phyloP scores from a whole-genome alignment of 2,329 filamentous ascomycete genomes.

The Ophiostoma populinum region DNA sequence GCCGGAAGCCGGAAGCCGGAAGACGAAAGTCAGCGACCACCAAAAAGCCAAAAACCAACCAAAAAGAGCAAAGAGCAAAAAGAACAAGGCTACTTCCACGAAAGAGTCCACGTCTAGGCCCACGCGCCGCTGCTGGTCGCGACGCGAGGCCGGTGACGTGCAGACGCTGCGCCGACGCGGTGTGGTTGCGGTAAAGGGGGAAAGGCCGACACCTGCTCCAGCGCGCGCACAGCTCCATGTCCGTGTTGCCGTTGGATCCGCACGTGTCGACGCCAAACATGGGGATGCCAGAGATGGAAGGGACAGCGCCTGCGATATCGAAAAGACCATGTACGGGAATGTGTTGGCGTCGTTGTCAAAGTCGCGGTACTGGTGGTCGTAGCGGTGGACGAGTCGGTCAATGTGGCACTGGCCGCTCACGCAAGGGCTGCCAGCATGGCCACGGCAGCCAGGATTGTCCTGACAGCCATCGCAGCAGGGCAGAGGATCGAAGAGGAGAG shows the following conservation, averaged over 20 bases:
- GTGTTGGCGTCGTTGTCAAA: constrained; percentile 43
- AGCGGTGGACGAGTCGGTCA: constrained; percentile 16
- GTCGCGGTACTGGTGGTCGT: constrained; percentile 45
- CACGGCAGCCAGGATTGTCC: not conserved
- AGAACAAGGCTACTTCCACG: constrained; percentile 23
- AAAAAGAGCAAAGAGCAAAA: not conserved
- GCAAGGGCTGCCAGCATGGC: not conserved
- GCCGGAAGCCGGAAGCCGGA: too few relatives aligned
- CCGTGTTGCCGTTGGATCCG: constrained; percentile 52
- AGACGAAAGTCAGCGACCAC: too few relatives aligned
- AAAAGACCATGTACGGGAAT: constrained; percentile 40
- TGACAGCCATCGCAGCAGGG: not conserved
- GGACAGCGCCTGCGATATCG: constrained; percentile 39
- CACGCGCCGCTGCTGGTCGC: constrained; percentile 40
- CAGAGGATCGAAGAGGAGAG: not conserved
- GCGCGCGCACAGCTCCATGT: constrained; percentile 53
- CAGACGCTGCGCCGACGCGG: constrained; percentile 25
- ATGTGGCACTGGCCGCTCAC: not conserved
- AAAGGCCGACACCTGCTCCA: constrained; percentile 57
- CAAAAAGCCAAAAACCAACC: too few relatives aligned
- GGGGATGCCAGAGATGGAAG: constrained; percentile 52
- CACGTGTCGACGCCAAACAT: constrained; percentile 62
- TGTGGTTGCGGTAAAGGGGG: constrained; percentile 61
- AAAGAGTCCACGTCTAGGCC: constrained; percentile 36
- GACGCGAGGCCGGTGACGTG: constrained; percentile 28